Base-by-base conservation (phyloP, 371 early-diverging fungal species). In the Circinella umbellata region DNA sequence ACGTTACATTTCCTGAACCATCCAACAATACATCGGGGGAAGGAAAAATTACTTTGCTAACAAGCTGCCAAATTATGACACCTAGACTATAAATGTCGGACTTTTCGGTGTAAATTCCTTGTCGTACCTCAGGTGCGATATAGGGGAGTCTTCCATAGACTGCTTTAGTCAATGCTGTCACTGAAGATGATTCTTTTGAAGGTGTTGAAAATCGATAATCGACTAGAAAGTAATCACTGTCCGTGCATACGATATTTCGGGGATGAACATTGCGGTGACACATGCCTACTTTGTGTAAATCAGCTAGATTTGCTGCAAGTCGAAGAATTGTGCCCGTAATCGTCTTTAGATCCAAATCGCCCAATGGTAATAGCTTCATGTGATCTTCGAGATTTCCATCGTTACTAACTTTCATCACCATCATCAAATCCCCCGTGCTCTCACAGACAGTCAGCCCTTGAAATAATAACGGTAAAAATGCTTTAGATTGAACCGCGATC, bases 201-300 rank as follows among this genome's bases (percentile, higher is more conserved):
- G 79, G 81, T 5, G 81, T 84, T 3, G 84, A 73, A 59, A 80
- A 84, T 46, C 84, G 80, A 74, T 84, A 84, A 61, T 84, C 84
- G 13, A 84, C 79, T 17, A 84, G 61, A 55, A 84, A 84, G 61
- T 84, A 81, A 66, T 84, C 84, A 10, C 75, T 72, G 65, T 84
- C 84, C 0, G 84, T 81, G 54, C 81, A 84, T 7, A 80, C 70
- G 34, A 83, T 77, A 53, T 83, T 83, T 11, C 80, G 76, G 35
- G 83, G 83, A 38, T 80, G 83, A 1, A 83, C 76, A 37, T 83
- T 80, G 13, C 83, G 76, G 66, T 83, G 83, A 60, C 80, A 79
- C 76, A 80, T 79, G 53, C 76, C 83, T 0, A 77, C 76, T 64
- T 83, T 80, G 60, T 83, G 80, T 11, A 83, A 63, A 73, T 80